Evolutionary conservation across 768 basidiomycete genomes (phyloP).

Genomic region (Pulveroboletus ravenelii): DNA sequence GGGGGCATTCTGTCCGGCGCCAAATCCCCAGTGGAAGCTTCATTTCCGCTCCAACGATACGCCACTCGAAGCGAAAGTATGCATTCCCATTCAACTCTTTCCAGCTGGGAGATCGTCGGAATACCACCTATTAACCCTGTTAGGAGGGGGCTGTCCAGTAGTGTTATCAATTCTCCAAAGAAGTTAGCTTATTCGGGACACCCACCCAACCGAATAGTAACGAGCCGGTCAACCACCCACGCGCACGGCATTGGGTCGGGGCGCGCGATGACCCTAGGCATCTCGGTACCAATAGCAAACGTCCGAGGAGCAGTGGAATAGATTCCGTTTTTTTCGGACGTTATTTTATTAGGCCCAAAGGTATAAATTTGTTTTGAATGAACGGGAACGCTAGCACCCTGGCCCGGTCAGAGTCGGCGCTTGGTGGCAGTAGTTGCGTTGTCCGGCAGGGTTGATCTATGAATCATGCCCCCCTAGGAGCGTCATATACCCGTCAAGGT

Average conservation of each 20-base stretch:
- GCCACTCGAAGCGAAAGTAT: neutral
- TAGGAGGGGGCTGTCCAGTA: neutral
- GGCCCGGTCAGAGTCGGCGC: too few species aligned
- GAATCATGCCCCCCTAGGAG: too few species aligned
- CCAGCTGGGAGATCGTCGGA: too few species aligned
- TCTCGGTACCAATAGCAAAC: neutral
- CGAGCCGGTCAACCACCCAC: neutral
- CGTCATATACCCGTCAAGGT: neutral
- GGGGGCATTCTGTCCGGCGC: neutral
- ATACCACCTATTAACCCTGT: neutral
- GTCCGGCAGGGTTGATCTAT: too few species aligned
- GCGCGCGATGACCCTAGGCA: neutral
- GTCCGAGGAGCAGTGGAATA: neutral
- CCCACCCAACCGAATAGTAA: neutral
- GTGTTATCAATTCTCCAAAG: neutral
- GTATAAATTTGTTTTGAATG: neutral
- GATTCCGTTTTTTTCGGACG: neutral
- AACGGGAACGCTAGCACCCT: neutral
- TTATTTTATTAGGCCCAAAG: neutral
- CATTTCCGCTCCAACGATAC: conserved; percentile 12
- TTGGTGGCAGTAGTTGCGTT: too few species aligned
- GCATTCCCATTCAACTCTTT: too few species aligned
- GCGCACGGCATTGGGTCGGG: neutral
- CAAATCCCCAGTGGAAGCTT: neutral
- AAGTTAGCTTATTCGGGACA: neutral